These are phyloP conservation scores for Aspergillus sp. DNA, from an alignment of 2,329 filamentous ascomycete species.

Conservation along the genomic window DNA sequence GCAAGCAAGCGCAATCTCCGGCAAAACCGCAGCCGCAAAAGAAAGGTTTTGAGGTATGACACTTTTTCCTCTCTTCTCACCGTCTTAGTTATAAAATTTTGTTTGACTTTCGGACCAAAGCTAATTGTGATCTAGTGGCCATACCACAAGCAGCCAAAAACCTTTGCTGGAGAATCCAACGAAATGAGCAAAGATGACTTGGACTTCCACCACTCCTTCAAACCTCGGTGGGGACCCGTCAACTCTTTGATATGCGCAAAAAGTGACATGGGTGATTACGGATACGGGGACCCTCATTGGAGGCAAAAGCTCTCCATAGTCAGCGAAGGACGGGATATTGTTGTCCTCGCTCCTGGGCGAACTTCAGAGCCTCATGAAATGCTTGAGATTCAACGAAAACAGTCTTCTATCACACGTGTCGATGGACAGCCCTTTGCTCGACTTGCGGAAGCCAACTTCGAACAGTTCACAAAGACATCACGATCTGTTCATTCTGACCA, in stretches of 20 bases:
- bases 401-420: slow-evolving; percentile 48
- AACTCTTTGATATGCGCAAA: slow-evolving; percentile 69
- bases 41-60: slow-evolving; percentile 87
- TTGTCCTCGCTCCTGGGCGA: slow-evolving; percentile 27
- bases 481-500: slow-evolving; percentile 31
- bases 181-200: slow-evolving; percentile 64
- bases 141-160: slow-evolving; percentile 76
- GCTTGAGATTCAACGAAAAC: slow-evolving; percentile 35
- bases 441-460: slow-evolving; percentile 34
- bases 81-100: not conserved
- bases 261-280: slow-evolving; percentile 33
- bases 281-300: slow-evolving; percentile 40
- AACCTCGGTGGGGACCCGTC: slow-evolving; percentile 75
- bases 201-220: slow-evolving; percentile 70
- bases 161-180: slow-evolving; percentile 60
- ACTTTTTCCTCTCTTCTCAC: slow-evolving; percentile 32
- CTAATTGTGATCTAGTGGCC: slow-evolving; percentile 65
- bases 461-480: slow-evolving; percentile 30
- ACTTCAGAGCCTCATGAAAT: slow-evolving; percentile 27
- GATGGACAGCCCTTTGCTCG: slow-evolving; percentile 61
- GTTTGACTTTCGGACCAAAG: not conserved
- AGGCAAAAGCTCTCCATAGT: slow-evolving; percentile 52
- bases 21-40: slow-evolving; percentile 58
- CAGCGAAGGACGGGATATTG: slow-evolving; percentile 35
- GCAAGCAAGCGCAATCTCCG: slow-evolving; percentile 45